phyloP scores from a whole-genome alignment of 768 basidiomycete genomes.

The Tricholoma flavovirens region DNA sequence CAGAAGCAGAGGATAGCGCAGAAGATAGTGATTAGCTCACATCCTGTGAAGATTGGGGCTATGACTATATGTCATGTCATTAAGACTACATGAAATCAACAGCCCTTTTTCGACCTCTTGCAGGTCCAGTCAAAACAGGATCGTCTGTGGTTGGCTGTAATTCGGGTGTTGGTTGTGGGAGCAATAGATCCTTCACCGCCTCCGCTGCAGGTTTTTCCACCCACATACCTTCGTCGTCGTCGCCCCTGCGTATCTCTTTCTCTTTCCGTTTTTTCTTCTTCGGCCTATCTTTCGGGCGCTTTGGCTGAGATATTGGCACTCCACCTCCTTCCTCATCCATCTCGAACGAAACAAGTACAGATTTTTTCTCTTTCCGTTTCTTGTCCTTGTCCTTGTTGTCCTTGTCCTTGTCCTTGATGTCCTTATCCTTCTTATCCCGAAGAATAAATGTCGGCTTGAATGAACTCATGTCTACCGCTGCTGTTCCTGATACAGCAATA shows the following conservation, averaged over 20 bases:
- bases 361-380: slow-evolving; percentile 39
- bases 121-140: slow-evolving; percentile 12
- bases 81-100: slow-evolving; percentile 64
- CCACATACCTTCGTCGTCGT: slow-evolving; percentile 59
- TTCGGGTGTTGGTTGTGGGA: slow-evolving; percentile 8
- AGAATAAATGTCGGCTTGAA: slow-evolving; percentile 90
- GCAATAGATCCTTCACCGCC: slow-evolving; percentile 33
- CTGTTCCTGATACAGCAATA: slow-evolving; percentile 5
- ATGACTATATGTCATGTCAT: neutral
- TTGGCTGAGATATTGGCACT: slow-evolving; percentile 19
- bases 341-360: slow-evolving; percentile 68
- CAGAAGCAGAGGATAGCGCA: slow-evolving; percentile 24
- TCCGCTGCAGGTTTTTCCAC: slow-evolving; percentile 58
- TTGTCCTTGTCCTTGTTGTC: slow-evolving; percentile 31
- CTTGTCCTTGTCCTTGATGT: slow-evolving; percentile 44
- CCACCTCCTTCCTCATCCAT: slow-evolving; percentile 59
- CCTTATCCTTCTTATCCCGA: slow-evolving; percentile 39
- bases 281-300: slow-evolving; percentile 32
- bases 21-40: slow-evolving; percentile 19
- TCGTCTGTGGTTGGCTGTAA: slow-evolving; percentile 14
- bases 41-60: neutral
- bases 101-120: slow-evolving; percentile 59
- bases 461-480: slow-evolving; percentile 48
- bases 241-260: slow-evolving; percentile 17
- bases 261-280: slow-evolving; percentile 42